Conservation (phyloP, 345 rosid species). For the Abelmoschus esculentus region DNA sequence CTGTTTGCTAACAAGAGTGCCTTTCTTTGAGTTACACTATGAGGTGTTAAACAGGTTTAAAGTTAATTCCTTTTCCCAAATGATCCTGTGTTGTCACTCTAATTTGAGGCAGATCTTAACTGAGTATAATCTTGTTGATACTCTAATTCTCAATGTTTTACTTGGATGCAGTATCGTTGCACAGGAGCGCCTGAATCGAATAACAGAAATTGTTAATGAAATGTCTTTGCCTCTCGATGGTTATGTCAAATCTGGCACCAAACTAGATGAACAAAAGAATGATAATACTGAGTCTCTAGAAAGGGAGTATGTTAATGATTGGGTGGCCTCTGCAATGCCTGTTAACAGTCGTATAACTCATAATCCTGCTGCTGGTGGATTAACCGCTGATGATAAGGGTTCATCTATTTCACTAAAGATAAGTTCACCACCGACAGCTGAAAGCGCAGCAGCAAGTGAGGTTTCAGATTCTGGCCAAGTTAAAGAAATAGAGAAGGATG, state of each 20-base stretch:
- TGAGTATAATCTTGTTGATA: neutral
- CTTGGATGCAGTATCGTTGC: slow-evolving; percentile 80
- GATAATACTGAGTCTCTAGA: slow-evolving; percentile 30
- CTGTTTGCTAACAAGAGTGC: slow-evolving; percentile 84
- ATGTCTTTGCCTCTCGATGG: slow-evolving; percentile 56
- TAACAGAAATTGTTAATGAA: slow-evolving; percentile 73
- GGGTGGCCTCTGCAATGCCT: slow-evolving; percentile 81
- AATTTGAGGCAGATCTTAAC: slow-evolving; percentile 7
- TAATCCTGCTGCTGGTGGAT: slow-evolving; percentile 80
- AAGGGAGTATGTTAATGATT: slow-evolving; percentile 39
- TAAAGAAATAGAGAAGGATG: slow-evolving; percentile 55
- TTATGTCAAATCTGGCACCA: slow-evolving; percentile 33
- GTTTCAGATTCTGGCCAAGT: slow-evolving; percentile 56
- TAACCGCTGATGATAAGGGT: slow-evolving; percentile 52
- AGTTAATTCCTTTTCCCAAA: slow-evolving; percentile 14
- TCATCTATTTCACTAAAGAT: slow-evolving; percentile 36
- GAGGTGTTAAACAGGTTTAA: slow-evolving; percentile 90
- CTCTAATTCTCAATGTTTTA: slow-evolving; percentile 19
- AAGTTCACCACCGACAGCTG: slow-evolving; percentile 59
- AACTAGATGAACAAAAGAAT: slow-evolving; percentile 30
- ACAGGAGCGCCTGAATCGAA: slow-evolving; percentile 92
- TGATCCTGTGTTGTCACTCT: slow-evolving; percentile 13
- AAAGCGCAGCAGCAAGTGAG: slow-evolving; percentile 52
- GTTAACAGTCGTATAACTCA: slow-evolving; percentile 62
- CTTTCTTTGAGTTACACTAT: slow-evolving; percentile 91